Percentiles rank a stretch among this genome's conserved stretches.
These are phyloP conservation scores for Monilinia vaccinii-corymbosi DNA, from an alignment of 2,329 filamentous ascomycete species.

Conservation along the genomic window DNA sequence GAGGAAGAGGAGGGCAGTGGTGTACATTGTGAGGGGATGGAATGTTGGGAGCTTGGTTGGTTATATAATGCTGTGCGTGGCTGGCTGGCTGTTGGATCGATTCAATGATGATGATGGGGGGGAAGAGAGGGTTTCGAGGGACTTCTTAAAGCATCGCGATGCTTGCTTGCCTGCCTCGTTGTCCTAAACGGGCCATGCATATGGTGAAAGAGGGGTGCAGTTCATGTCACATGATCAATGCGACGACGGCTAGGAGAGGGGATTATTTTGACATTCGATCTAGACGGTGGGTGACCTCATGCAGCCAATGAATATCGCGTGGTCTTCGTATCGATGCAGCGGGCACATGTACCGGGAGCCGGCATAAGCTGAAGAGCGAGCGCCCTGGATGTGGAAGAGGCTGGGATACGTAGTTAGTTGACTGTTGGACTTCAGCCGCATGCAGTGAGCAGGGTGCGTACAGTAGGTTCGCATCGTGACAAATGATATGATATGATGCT, in stretches of 20 bases:
- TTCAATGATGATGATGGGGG: not conserved
- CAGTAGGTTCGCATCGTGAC: too few relatives aligned
- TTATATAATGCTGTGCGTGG: too few relatives aligned
- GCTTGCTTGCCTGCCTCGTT: not conserved
- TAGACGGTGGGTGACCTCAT: too few relatives aligned
- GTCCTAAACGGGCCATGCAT: not conserved
- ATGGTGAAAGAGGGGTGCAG: not conserved
- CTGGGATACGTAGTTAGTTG: too few relatives aligned
- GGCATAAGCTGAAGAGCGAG: not conserved
- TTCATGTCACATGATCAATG: not conserved
- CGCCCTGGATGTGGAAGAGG: not conserved
- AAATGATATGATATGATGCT: too few relatives aligned
- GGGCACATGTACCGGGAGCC: not conserved
- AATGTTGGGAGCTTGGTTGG: not conserved
- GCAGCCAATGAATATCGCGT: not conserved
- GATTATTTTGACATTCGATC: not conserved
- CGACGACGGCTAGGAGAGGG: not conserved
- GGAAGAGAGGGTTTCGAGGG: not conserved
- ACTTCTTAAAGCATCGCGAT: not conserved
- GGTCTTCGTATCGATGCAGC: not conserved
- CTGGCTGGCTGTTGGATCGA: not conserved
- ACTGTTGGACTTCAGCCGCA: too few relatives aligned
- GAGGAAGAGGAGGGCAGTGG: not conserved
- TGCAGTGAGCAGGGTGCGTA: too few relatives aligned
- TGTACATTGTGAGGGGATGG: not conserved